Evolutionary conservation across 106 monocot genomes (phyloP).

Genomic region (Platanthera zijinensis): DNA sequence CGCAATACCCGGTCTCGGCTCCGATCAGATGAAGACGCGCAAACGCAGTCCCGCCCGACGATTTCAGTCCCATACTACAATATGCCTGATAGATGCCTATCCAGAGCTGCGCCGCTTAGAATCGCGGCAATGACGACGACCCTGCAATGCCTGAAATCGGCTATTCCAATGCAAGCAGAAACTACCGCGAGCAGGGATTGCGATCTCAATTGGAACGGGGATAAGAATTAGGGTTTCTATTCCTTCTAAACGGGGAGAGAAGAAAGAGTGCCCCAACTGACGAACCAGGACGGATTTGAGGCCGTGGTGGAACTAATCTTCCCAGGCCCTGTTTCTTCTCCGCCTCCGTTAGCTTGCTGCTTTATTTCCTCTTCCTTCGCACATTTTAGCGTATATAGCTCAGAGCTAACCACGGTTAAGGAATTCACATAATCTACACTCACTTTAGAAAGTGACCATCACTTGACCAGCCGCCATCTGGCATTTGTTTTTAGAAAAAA

Average conservation of each 20-base stretch:
- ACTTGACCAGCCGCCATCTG: not conserved
- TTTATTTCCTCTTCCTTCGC: not conserved
- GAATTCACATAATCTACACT: not conserved
- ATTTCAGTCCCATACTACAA: not conserved
- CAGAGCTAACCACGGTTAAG: not conserved
- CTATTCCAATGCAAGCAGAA: not conserved
- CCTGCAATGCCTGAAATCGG: slow-evolving; percentile 3
- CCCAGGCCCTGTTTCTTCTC: slow-evolving; percentile 1
- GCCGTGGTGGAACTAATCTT: not conserved
- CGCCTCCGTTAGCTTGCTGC: slow-evolving; percentile 10
- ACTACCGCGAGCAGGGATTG: not conserved
- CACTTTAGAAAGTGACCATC: not conserved
- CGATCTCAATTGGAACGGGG: not conserved
- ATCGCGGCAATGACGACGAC: not conserved
- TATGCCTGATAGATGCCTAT: not conserved
- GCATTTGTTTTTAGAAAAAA: not conserved
- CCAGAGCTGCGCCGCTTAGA: not conserved
- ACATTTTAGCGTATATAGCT: not conserved
- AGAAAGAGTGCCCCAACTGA: not conserved
- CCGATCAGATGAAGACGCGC: not conserved
- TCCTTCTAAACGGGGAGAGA: not conserved
- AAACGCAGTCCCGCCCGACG: not conserved
- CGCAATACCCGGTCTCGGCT: not conserved
- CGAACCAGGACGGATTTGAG: slow-evolving; percentile 11
- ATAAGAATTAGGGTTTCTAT: slow-evolving; percentile 2